Percentiles rank a stretch among this genome's conserved stretches.
These are phyloP conservation scores for Dispira parvispora DNA, from an alignment of 192 early-diverging fungal genomes.

Conservation along the genomic window DNA sequence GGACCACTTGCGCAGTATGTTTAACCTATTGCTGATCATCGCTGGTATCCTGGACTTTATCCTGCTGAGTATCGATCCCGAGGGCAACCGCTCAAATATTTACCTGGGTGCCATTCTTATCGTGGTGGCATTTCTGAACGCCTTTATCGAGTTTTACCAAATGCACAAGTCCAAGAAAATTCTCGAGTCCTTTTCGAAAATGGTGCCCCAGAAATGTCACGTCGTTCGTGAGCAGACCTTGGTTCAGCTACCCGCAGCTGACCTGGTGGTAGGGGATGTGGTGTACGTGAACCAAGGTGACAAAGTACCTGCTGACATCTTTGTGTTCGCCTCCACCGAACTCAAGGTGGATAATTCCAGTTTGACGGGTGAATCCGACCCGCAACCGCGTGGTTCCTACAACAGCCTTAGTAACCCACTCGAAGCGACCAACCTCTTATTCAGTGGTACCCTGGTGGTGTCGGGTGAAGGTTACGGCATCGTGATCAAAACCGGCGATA, in stretches of 20 bases:
- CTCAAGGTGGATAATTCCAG: conserved; percentile 97
- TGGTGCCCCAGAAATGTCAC: conserved; percentile 76
- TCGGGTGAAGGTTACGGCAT: conserved; percentile 81
- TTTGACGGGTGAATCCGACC: conserved; percentile 88
- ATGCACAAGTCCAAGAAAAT: conserved; percentile 76
- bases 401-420: conserved; percentile 69
- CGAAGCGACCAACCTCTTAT: conserved; percentile 82
- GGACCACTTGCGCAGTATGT: conserved; percentile 53
- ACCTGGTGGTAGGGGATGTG: conserved; percentile 75
- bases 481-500: conserved; percentile 83
- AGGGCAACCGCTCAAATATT: conserved; percentile 58
- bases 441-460: conserved; percentile 76
- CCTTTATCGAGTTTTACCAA: conserved; percentile 86
- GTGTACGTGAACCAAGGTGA: conserved; percentile 83
- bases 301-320: conserved; percentile 87
- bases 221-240: conserved; percentile 63
- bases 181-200: conserved; percentile 76
- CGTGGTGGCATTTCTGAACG: conserved; percentile 75
- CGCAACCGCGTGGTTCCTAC: conserved; percentile 53
- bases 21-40: conserved; percentile 78
- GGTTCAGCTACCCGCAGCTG: conserved; percentile 41
- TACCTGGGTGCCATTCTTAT: conserved; percentile 86
- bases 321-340: conserved; percentile 59
- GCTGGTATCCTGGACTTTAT: conserved; percentile 71
- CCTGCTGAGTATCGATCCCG: conserved; percentile 57